These are phyloP conservation scores for Epichloe gansuensis DNA, from an alignment of 2,329 filamentous ascomycete species.

Conservation along the genomic window DNA sequence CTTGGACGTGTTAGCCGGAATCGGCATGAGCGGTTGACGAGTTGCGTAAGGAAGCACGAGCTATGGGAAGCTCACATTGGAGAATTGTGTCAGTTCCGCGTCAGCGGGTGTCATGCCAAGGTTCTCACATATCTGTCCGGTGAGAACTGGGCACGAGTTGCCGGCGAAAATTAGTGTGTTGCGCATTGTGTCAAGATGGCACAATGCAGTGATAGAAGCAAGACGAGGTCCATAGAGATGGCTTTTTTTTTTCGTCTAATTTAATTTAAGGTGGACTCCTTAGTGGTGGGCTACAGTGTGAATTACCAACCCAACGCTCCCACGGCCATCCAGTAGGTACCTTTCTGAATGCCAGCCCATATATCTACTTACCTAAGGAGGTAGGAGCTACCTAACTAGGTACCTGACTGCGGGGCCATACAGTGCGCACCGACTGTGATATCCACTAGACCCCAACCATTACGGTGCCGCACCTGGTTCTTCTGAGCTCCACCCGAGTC, in stretches of 20 bases:
- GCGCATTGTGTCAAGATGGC: constrained; percentile 33
- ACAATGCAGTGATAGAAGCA: constrained; percentile 8
- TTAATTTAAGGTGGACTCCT: not conserved
- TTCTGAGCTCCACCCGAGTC: too few relatives aligned
- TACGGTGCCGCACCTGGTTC: too few relatives aligned
- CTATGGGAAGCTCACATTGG: constrained; percentile 43
- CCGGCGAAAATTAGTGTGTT: constrained; percentile 57
- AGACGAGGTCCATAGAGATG: constrained; percentile 10
- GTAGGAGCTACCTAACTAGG: not conserved
- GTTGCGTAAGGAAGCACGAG: constrained; percentile 5
- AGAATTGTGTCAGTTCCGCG: constrained; percentile 56
- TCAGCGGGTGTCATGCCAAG: constrained; percentile 51
- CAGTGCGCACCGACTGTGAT: not conserved
- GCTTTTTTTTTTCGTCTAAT: not conserved
- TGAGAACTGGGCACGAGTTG: constrained; percentile 52
- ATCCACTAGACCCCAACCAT: too few relatives aligned
- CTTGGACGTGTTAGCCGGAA: constrained; percentile 23
- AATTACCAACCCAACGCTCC: not conserved
- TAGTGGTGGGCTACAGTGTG: not conserved
- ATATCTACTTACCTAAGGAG: too few relatives aligned
- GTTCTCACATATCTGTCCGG: constrained; percentile 53
- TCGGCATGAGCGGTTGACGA: constrained; percentile 5
- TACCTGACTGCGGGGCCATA: not conserved
- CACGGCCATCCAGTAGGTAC: too few relatives aligned
- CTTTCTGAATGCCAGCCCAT: too few relatives aligned